Conservation (phyloP, 192 early-diverging fungal species). For the Coemansia asiatica region DNA sequence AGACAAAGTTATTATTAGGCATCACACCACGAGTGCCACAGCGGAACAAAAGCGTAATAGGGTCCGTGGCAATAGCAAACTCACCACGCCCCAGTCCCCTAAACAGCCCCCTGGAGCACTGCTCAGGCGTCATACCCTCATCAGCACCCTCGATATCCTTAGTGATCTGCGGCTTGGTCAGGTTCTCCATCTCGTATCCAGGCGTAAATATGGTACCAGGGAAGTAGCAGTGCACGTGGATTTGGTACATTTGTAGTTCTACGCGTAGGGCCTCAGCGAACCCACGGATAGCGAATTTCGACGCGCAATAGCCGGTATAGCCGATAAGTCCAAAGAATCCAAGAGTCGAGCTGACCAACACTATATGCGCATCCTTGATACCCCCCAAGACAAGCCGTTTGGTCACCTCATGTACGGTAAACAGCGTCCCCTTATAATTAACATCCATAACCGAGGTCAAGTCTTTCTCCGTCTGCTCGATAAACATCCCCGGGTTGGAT, state of each 20-base stretch:
- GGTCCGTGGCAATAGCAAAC: conserved; percentile 45
- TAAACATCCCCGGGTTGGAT: conserved; percentile 64
- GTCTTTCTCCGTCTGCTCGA: conserved; percentile 60
- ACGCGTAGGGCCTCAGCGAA: conserved; percentile 68
- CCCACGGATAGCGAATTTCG: conserved; percentile 74
- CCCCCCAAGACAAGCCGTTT: conserved; percentile 61
- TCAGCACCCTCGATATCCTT: conserved; percentile 69
- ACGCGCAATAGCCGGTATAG: conserved; percentile 64
- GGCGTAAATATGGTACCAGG: conserved; percentile 71
- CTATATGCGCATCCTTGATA: conserved; percentile 61
- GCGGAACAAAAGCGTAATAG: conserved; percentile 39
- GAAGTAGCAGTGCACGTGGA: conserved; percentile 69
- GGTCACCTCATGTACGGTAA: conserved; percentile 65
- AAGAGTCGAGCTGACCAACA: conserved; percentile 67
- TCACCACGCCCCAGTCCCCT: conserved; percentile 41
- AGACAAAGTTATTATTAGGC: conserved; percentile 53
- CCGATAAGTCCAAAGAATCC: conserved; percentile 71
- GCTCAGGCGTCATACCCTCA: conserved; percentile 59
- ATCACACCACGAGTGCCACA: conserved; percentile 37
- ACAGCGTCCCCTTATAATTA: conserved; percentile 69
- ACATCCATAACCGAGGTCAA: conserved; percentile 61
- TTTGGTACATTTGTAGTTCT: conserved; percentile 64
- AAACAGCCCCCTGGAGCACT: conserved; percentile 54
- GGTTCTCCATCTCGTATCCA: conserved; percentile 70
- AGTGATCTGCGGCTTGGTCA: conserved; percentile 70